These are phyloP conservation scores for Drechslerella stenobrocha DNA, from an alignment of 2,329 filamentous ascomycete species.

Conservation along the genomic window DNA sequence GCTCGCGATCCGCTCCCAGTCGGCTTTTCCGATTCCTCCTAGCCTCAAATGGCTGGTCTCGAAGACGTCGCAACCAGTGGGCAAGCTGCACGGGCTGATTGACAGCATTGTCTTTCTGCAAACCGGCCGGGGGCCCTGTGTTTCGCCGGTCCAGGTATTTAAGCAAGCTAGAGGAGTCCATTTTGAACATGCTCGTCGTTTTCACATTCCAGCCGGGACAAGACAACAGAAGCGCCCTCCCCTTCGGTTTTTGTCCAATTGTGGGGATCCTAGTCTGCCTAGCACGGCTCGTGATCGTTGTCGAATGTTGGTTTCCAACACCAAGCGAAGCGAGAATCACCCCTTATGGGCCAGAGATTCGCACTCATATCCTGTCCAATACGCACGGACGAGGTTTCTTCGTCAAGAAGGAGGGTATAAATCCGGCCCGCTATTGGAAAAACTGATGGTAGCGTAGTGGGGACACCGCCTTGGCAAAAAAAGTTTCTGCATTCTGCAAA, in stretches of 20 bases:
- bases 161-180: not conserved
- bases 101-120: not conserved
- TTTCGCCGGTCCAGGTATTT: constrained; percentile 4
- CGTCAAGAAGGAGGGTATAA: constrained; percentile 1
- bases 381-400: not conserved
- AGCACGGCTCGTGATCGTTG: constrained; percentile 1
- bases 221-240: not conserved
- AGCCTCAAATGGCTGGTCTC: not conserved
- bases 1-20: not conserved
- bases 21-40: not conserved
- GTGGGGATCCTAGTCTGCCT: not conserved
- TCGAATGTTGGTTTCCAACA: not conserved
- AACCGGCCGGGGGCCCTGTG: not conserved
- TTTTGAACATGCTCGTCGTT: not conserved
- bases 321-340: not conserved
- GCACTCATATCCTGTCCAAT: not conserved
- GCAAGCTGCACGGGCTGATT: not conserved
- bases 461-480: too few species aligned
- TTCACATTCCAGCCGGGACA: not conserved
- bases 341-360: constrained; percentile 2
- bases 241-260: not conserved
- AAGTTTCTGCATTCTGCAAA: not conserved
- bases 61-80: too few species aligned
- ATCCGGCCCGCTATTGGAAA: not conserved
- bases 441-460: constrained; percentile 2